Base-by-base conservation (phyloP, 2,329 filamentous ascomycete genomes). In the Diaporthe australafricana region DNA sequence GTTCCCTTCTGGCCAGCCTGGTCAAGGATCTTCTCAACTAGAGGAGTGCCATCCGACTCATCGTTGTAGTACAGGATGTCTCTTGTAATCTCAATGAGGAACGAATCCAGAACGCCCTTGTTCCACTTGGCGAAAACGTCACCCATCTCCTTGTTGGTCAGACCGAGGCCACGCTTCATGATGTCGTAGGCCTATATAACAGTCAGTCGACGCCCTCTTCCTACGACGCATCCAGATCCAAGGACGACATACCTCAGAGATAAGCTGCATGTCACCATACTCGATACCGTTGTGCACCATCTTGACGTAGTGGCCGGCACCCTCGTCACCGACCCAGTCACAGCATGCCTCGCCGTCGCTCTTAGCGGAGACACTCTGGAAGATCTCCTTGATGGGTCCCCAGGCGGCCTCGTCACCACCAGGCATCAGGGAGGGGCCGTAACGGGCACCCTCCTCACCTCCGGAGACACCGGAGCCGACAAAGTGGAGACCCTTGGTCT, bases 281-380 rank as follows among this genome's bases (percentile, higher is more conserved):
- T 99, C 96, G 80, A 99, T 99, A 90, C 96, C 96, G 87, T 99
- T 99, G 93, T 99, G 96, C 76, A 99, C 96, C 96, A 99, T 99
- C 94, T 99, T 99, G 89, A 99, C 96, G 90, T 98, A 99, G 92
- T 99, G 96, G 80, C 96, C 96, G 87, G 96, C 94, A 91, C 96
- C 96, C 86, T 98, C 95, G 87, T 98, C 96, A 88, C 96, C 96
- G 80, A 99, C 96, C 96, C 96, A 99, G 87, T 99, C 96, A 83
- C 96, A 99, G 92, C 96, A 99, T 77, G 96, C 87, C 90, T 99
- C 96, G 80, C 92, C 92, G 81, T 98, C 96, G 85, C 94, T 97
- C 92, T 99, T 98, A 85, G 96, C 96, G 76, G 96, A 90, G 83
- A 99, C 98, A 88, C 91, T 91, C 89, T 99, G 96, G 90, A 99